Base-by-base conservation (phyloP, 2,329 filamentous ascomycete species). In the Paracoccidioides brasiliensis region DNA sequence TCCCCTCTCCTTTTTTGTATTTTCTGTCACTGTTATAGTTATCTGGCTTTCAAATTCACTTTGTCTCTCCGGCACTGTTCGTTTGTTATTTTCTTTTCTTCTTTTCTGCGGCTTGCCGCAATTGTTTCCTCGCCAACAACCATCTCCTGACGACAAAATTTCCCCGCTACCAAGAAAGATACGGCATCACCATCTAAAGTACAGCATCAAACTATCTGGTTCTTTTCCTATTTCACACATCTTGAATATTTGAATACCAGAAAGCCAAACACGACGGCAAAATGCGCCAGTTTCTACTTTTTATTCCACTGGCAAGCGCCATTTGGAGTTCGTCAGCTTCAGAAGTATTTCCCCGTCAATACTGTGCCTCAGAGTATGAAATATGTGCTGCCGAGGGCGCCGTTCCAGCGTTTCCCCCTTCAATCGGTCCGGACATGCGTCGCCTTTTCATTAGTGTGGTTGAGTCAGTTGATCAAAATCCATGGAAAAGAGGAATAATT, bases 301-400 rank as follows among this genome's bases (percentile, higher is more conserved):
- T n/a, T 32, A 7, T 37, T 41, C 32, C 45, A 7, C 22, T 40
- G 30, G 40, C 40, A 4, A 4, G 33, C 5, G 14, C 22, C 28
- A 8, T 30, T 49, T 49, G 10, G 32, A 12, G 22, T 22, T 22
- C 30, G 14, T 10, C 41, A 33, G 30, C 43, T 9, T 44, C 52
- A 3, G 15, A 9, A 10, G 3, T 40, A 2, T 53, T 41, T 15
- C 10, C 54, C 7, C 45, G 43, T n/a, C 54, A 55, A 33, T 32
- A 51, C 5, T 69, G 67, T 56, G 50, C 55, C 40, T 38, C 54
- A 48, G 63, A 61, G 12, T 70, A 66, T 57, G 61, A 61, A 15
- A 53, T 68, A 52, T 70, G 69, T 59, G 58, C 64, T 35, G 67
- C 69, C 0, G 12, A 59, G 3, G 67, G 67, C 15, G 64, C 66